Evolutionary conservation across 176 grass and related monocot species (phyloP).

Genomic region (Oryza officinalis): DNA sequence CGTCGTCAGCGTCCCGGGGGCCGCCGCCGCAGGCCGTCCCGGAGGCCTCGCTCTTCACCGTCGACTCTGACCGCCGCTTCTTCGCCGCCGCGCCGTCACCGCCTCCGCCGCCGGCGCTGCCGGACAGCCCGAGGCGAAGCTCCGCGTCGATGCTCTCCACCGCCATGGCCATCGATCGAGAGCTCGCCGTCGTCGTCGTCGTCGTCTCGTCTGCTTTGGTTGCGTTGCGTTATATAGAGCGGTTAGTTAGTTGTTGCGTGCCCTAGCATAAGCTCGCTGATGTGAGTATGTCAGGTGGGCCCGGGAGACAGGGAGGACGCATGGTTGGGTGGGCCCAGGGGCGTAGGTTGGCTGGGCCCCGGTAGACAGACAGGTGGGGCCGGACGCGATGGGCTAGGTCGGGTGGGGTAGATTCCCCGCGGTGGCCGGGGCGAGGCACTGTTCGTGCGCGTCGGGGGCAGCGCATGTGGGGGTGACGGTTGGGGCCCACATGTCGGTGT

Average conservation of each 20-base stretch:
- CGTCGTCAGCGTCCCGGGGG: not conserved
- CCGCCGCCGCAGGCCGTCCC: slow-evolving; percentile 23
- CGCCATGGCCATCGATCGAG: slow-evolving; percentile 30
- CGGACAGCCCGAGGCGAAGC: slow-evolving; percentile 61
- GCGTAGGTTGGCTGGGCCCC: not conserved
- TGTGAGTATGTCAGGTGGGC: slow-evolving; percentile 18
- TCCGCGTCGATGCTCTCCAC: slow-evolving; percentile 56
- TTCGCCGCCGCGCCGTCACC: not conserved
- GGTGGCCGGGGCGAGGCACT: not conserved
- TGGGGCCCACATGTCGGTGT: slow-evolving; percentile 31
- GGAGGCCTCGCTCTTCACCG: slow-evolving; percentile 35
- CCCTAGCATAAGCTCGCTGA: not conserved
- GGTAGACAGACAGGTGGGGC: slow-evolving; percentile 47
- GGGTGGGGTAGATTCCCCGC: slow-evolving; percentile 34
- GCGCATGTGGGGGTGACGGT: slow-evolving; percentile 37
- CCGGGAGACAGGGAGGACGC: slow-evolving; percentile 2
- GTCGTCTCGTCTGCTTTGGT: slow-evolving; percentile 25
- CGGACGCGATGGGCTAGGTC: slow-evolving; percentile 1
- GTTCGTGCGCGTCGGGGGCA: slow-evolving; percentile 8
- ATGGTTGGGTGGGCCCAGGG: not conserved
- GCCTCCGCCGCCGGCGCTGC: not conserved
- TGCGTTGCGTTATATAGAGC: slow-evolving; percentile 8
- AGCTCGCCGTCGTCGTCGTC: not conserved
- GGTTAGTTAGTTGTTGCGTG: not conserved
- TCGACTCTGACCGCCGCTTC: slow-evolving; percentile 26